Evolutionary conservation across 345 rosid genomes (phyloP), one percentile per base, ranked within the genome.

Genomic region (Hypericum perforatum): DNA sequence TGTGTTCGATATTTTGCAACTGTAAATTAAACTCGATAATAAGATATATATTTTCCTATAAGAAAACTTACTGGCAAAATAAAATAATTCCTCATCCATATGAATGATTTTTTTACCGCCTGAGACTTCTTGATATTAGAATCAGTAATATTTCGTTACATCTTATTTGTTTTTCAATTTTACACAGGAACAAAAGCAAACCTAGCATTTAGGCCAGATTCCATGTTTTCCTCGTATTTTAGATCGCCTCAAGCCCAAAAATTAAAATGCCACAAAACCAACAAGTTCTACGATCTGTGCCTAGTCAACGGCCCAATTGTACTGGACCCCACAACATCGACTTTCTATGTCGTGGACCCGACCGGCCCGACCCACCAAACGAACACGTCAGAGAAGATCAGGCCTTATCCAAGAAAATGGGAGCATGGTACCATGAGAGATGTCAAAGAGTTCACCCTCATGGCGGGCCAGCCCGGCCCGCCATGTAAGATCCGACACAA

Each of bases 401-500:
- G 71, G 38, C 85, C 95, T 9, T 79, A 77, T 65, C 79, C 86
- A 10, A 64, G 80, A 38, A 83, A 86, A 59, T 12, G 73, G 51
- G 89, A 83, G 8, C 37, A 0, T 6, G 8, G 6, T 16, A 7
- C 63, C 3, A 79, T 81, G 78, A 0, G 39, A 0, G 22, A 49
- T 47, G 76, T 78, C 67, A 62, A 58, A 46, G 85, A 81, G 62
- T 11, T 84, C 3, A 73, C 66, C 0, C 37, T 86, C 49, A 68
- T 39, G 2, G 65, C 62, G 10, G 59, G 62, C 70, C 74, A 66
- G 51, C 1, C 38, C 11, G 16, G 67, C 46, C 54, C 62, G n/a
- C 11, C 43, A 29, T 72, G 80, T 11, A 52, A 73, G 32, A 43
- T 57, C 56, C 75, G 52, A 14, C 78, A 78, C 58, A 48, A 57